Evolutionary conservation across 2,329 filamentous ascomycete species (phyloP).

Genomic region (Colletotrichum sp.): DNA sequence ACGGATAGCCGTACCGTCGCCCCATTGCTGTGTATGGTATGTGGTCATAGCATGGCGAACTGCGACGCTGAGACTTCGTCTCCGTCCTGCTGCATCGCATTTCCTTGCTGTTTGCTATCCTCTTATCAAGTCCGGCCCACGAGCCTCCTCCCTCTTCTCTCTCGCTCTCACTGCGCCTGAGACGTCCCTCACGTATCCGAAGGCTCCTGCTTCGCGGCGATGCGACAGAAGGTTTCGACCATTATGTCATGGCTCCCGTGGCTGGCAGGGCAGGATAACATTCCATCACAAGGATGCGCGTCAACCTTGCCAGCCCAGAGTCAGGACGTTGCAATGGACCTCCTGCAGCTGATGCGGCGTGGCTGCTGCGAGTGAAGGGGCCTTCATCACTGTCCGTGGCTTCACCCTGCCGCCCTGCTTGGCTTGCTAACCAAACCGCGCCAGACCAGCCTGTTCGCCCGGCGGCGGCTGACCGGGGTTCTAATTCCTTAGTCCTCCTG

Average conservation of each 20-base stretch:
- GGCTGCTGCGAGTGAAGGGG: not conserved
- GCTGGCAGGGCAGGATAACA: not conserved
- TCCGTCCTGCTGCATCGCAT: not conserved
- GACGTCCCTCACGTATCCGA: not conserved
- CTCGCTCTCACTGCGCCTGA: not conserved
- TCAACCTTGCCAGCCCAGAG: not conserved
- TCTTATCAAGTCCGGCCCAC: not conserved
- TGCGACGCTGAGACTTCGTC: not conserved
- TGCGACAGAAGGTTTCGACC: not conserved
- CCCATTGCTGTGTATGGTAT: not conserved
- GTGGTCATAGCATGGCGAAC: not conserved
- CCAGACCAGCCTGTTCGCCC: not conserved
- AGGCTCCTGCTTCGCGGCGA: not conserved
- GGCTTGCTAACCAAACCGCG: not conserved
- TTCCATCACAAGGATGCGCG: not conserved
- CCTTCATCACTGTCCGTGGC: not conserved
- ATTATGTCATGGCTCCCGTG: conserved; percentile 11
- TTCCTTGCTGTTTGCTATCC: not conserved
- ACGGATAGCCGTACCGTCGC: not conserved
- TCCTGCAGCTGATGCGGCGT: not conserved
- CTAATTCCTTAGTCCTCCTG: not conserved
- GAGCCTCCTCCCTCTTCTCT: not conserved
- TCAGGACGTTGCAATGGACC: conserved; percentile 3
- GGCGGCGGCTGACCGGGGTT: conserved; percentile 2
- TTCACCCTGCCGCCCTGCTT: not conserved